Percentiles rank a stretch among this genome's conserved stretches.
phyloP scores from a whole-genome alignment of 1,139 yeast species.

The Magnusiomyces paraingens region DNA sequence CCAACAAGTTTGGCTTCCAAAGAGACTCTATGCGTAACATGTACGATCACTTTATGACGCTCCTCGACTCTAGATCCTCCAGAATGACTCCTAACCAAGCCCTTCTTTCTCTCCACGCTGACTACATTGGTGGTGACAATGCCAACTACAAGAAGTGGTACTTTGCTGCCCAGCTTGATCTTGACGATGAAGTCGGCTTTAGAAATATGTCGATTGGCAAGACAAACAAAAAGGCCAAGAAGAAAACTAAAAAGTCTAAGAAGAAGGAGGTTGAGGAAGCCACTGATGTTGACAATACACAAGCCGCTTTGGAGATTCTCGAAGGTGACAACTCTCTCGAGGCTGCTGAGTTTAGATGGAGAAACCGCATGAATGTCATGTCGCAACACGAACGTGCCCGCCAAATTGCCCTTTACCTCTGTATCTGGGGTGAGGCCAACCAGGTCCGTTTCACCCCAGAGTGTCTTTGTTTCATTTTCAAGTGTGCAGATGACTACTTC shows the following conservation, averaged over 20 bases:
- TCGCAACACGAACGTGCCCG: conserved; percentile 76
- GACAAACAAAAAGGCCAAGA: conserved; percentile 47
- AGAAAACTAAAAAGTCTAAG: conserved; percentile 54
- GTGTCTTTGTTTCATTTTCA: conserved; percentile 84
- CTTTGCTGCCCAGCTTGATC: conserved; percentile 84
- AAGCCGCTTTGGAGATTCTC: conserved; percentile 64
- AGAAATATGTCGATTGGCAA: conserved; percentile 76
- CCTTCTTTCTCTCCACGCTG: conserved; percentile 85
- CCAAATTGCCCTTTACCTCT: conserved; percentile 81
- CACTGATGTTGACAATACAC: conserved; percentile 28
- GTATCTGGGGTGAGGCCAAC: conserved; percentile 98
- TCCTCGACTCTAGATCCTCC: conserved; percentile 90
- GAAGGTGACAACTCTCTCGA: conserved; percentile 81
- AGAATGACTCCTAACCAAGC: conserved; percentile 98
- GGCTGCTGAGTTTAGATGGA: conserved; percentile 85
- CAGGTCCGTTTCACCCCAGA: conserved; percentile 96
- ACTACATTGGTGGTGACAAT: conserved; percentile 91
- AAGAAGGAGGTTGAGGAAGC: conserved; percentile 44
- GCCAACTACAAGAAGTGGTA: conserved; percentile 95
- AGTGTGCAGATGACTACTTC: conserved; percentile 86
- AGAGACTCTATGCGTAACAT: conserved; percentile 95
- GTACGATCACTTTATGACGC: conserved; percentile 91
- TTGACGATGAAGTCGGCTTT: conserved; percentile 76
- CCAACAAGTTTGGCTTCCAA: conserved; percentile 94
- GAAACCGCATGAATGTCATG: conserved; percentile 61